phyloP scores from a whole-genome alignment of 495 filamentous ascomycete species.

The Bombardia bombarda region DNA sequence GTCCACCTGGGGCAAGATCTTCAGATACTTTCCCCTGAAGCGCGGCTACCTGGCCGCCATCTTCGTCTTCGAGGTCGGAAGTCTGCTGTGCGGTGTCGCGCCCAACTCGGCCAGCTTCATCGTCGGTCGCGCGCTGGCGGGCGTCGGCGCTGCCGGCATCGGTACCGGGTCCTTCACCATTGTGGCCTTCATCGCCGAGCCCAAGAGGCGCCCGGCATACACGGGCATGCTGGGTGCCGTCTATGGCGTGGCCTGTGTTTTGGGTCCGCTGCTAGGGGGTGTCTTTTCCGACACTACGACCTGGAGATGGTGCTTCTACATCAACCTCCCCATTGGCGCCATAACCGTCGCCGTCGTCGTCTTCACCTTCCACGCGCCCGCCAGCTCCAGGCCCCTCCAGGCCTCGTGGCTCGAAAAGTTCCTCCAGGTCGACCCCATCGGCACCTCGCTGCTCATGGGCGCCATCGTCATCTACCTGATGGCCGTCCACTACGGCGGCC shows the following conservation, averaged over 20 bases:
- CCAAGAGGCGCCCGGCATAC: conserved; percentile 34
- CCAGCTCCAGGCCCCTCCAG: background rate
- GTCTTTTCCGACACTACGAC: conserved; percentile 9
- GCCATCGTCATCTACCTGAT: conserved; percentile 35
- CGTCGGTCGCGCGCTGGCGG: conserved; percentile 46
- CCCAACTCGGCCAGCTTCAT: conserved; percentile 44
- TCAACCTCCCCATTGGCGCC: conserved; percentile 59
- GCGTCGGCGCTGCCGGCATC: conserved; percentile 33
- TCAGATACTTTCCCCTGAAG: conserved; percentile 30
- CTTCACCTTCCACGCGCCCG: conserved; percentile 29
- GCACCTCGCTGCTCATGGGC: conserved; percentile 32
- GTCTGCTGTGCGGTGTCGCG: conserved; percentile 43
- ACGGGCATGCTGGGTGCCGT: conserved; percentile 34
- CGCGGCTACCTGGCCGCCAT: conserved; percentile 27
- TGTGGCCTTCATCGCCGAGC: conserved; percentile 29
- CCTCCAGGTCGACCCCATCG: conserved; percentile 22
- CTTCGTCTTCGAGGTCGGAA: conserved; percentile 43
- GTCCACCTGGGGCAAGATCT: conserved; percentile 25
- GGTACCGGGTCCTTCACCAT: conserved; percentile 26
- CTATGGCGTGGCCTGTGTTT: conserved; percentile 32
- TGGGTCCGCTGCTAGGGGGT: conserved; percentile 11
- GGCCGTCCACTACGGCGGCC: conserved; percentile 43
- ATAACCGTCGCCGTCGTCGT: conserved; percentile 46
- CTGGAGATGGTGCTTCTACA: conserved; percentile 70
- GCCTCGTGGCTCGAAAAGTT: conserved; percentile 19